Conservation (phyloP, 1,284 basidiomycete genomes). For the Pseudozyma tsukubaensis region DNA sequence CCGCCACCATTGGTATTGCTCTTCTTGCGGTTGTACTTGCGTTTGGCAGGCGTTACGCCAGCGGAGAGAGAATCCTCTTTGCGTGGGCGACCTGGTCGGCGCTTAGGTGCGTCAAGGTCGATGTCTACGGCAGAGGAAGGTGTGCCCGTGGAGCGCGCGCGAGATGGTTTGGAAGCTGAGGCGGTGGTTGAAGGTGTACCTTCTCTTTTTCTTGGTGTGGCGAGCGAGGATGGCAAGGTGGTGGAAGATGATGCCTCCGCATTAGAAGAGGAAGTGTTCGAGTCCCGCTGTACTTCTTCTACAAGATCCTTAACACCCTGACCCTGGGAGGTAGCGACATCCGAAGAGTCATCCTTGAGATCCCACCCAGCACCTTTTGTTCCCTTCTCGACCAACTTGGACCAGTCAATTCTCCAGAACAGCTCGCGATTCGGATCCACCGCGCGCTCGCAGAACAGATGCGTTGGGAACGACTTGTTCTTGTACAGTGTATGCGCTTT, state of each 20-base stretch:
- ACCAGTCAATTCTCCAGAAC: conserved; percentile 53
- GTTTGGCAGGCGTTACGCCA: conserved; percentile 28
- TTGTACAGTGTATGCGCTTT: conserved; percentile 32
- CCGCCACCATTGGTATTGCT: conserved; percentile 8
- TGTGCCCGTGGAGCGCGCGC: conserved; percentile 16
- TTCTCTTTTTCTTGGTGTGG: conserved; percentile 8
- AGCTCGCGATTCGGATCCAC: conserved; percentile 53
- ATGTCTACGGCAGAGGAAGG: conserved; percentile 13
- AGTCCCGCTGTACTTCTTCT: conserved; percentile 32
- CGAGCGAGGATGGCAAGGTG: not conserved
- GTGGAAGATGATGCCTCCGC: not conserved
- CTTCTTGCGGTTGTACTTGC: conserved; percentile 27
- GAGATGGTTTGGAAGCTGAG: conserved; percentile 5
- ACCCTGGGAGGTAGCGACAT: conserved; percentile 31
- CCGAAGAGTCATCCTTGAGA: conserved; percentile 47
- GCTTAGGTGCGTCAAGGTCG: conserved; percentile 30
- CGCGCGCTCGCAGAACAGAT: conserved; percentile 52
- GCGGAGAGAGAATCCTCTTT: conserved; percentile 44
- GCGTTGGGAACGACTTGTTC: conserved; percentile 45
- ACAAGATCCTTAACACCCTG: conserved; percentile 54
- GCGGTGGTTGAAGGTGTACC: conserved; percentile 23
- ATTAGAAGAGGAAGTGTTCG: not conserved
- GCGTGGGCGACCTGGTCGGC: conserved; percentile 39
- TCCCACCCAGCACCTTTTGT: conserved; percentile 45
- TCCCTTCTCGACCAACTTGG: conserved; percentile 41